phyloP scores from a whole-genome alignment of 129 eudicot species.

The Apium graveolens region DNA sequence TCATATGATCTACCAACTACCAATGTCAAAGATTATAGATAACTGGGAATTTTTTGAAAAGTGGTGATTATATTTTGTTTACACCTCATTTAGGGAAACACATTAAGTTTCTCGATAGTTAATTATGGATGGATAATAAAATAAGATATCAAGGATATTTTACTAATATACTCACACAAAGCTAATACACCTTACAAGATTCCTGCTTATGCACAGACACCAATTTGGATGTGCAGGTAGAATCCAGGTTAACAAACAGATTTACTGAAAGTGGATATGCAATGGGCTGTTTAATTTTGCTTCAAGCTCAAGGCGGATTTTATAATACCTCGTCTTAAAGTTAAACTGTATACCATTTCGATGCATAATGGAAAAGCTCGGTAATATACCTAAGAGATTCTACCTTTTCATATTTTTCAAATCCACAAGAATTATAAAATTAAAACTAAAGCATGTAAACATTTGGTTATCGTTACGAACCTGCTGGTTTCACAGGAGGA shows the following conservation, averaged over 20 bases:
- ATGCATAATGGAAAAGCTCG: not conserved
- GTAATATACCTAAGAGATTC: not conserved
- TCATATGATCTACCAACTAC: not conserved
- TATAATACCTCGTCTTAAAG: not conserved
- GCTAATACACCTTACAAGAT: not conserved
- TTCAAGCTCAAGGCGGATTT: not conserved
- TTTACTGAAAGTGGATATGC: not conserved
- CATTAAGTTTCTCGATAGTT: not conserved
- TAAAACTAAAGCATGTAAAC: not conserved
- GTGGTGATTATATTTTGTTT: not conserved
- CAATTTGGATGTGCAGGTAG: not conserved
- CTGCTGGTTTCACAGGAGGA: slow-evolving; percentile 26
- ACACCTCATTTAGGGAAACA: not conserved
- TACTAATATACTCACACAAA: not conserved
- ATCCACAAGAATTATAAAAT: not conserved
- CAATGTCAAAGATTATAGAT: not conserved
- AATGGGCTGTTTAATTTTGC: too few species aligned
- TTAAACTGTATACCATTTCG: not conserved
- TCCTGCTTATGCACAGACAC: not conserved
- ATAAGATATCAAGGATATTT: not conserved
- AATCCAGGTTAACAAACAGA: not conserved
- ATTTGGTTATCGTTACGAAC: slow-evolving; percentile 5
- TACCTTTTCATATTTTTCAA: not conserved
- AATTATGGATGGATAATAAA: not conserved
- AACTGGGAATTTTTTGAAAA: not conserved